Evolutionary conservation across 768 basidiomycete species (phyloP).

Genomic region (Russula sp.): DNA sequence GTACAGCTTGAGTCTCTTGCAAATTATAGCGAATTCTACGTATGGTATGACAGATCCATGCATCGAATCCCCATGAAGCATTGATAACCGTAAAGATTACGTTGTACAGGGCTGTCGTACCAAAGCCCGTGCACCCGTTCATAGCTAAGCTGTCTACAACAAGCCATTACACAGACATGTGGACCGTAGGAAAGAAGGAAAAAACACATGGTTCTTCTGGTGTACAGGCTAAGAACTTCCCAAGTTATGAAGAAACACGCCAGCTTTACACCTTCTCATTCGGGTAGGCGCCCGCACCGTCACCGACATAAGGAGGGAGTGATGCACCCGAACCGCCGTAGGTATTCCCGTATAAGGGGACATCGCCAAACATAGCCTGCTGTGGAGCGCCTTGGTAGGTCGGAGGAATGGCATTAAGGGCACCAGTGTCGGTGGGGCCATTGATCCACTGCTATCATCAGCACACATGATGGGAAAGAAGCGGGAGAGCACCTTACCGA

Average conservation of each 20-base stretch:
- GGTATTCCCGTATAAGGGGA: conserved; percentile 39
- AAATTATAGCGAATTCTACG: too few relatives aligned
- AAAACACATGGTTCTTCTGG: neutral
- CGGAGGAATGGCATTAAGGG: neutral
- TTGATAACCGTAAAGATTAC: too few relatives aligned
- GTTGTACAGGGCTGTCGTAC: too few relatives aligned
- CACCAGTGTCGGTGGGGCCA: conserved; percentile 29
- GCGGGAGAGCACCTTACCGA: conserved; percentile 28
- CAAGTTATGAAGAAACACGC: neutral
- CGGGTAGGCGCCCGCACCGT: conserved; percentile 21
- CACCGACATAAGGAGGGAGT: conserved; percentile 25
- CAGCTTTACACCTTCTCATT: conserved; percentile 27
- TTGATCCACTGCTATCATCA: conserved; percentile 33
- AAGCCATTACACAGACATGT: neutral
- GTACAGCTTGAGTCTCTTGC: too few relatives aligned
- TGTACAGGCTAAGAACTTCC: neutral
- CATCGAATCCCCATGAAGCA: too few relatives aligned
- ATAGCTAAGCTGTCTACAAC: neutral
- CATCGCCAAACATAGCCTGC: conserved; percentile 31
- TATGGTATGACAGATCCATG: too few relatives aligned
- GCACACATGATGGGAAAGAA: neutral
- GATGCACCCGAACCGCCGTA: conserved; percentile 19
- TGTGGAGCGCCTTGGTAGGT: conserved; percentile 19
- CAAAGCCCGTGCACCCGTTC: neutral
- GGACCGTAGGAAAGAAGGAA: neutral